Base-by-base conservation (phyloP, 2,329 filamentous ascomycete genomes). In the Verticillium alfalfae region DNA sequence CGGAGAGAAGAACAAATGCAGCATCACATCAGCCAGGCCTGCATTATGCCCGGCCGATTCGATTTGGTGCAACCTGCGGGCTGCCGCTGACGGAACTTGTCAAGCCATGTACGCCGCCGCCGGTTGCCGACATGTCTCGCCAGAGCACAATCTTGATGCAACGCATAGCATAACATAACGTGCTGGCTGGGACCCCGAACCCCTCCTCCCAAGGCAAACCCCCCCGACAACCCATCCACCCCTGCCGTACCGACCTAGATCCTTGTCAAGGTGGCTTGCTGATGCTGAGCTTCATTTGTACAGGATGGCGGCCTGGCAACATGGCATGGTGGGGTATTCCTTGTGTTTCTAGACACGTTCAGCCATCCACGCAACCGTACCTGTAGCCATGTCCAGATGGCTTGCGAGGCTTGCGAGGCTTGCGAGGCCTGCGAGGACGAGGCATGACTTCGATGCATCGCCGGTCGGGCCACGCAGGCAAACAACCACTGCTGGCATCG, bases 261-360 rank as follows among this genome's bases (percentile, higher is more conserved):
- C 45, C 45, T 52, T 22, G 45, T 52, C 45, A 22, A 26, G 18
- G 45, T 26, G 18, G 45, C 18, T 52, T 52, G 45, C 18, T 26
- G 45, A n/a, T 26, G 45, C 36, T 22, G 45, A 52, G 45, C 45
- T 52, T 52, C 45, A 52, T 52, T 18, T n/a, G 45, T 22, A 52
- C n/a, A n/a, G 39, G 10, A 38, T 16, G 39, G 39, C 5, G 12
- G 57, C 62, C 57, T 60, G 64, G 60, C 26, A 31, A 31, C 26
- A 31, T 65, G 63, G 64, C 60, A 67, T 65, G 41, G 65, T 67
- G 64, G 66, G 65, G 63, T 65, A 62, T 38, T 60, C 59, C 62
- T 61, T 62, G 60, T 61, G 41, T 22, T 52, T 22, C 18, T 52
- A 18, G 45, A 52, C 45, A 22, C 39, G n/a, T 45, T 18, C 39